Evolutionary conservation across 1,284 basidiomycete species (phyloP), one percentile per base, ranked within the genome.

Genomic region (Papiliotrema flavescens): DNA sequence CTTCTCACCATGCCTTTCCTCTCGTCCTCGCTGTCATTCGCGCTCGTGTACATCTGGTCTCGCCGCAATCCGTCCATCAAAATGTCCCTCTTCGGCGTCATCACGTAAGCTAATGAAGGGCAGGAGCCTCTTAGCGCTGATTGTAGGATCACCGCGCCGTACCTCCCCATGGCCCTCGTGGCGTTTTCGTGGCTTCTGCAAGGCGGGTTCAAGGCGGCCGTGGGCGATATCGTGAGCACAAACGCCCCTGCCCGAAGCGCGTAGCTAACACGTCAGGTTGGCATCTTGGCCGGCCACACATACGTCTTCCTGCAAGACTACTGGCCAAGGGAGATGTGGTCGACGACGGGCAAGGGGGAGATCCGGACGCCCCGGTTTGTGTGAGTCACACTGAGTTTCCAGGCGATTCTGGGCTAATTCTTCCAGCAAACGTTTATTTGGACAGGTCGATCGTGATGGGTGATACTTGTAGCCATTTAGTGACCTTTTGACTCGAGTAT

Each of bases 31-130:
- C 66, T 95, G 20, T 91, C 91, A 0, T 95, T 95, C 69, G 88
- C 95, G 2, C 87, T 96, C 2, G 95, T 97, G 47, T 98, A 98
- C 74, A 81, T 98, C 56, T 98, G 96, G 95, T 91, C 92, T 8
- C 80, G 96, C 47, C 81, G 93, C 15, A 96, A 98, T 71, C 90
- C 94, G 1, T 86, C 88, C 28, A 89, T 93, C 4, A 89, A 91
- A n/a, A 89, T 98, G 60, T 93, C 90, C 4, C 82, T 98, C 24
- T 96, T 98, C 66, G 95, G 96, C 2, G 80, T 98, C 28, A 81
- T 98, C 63, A 94, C 90, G 73, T 76, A 51, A 36, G 75, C 65
- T 32, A 15, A 32, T 37, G 20, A 40, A 17, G 46, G 4, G 6
- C 17, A 42, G 6, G 13, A 19, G n/a, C 19, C 28, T 40, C 9